Base-by-base conservation (phyloP, 306 rosid genomes). In the Castanospermum australe region DNA sequence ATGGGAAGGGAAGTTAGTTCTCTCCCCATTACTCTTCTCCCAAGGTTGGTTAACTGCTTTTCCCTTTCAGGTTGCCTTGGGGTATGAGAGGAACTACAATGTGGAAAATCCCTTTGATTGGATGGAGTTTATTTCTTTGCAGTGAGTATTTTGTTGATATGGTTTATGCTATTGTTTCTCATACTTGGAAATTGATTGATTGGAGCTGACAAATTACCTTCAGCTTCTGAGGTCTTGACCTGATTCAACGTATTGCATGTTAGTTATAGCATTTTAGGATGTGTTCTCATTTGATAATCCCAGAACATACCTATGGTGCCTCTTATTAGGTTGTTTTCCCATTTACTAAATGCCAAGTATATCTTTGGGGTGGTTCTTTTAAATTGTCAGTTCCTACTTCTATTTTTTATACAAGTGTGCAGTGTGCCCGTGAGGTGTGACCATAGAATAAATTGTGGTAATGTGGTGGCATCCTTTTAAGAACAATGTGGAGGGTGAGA, bases 121-220 rank as follows among this genome's bases (percentile, higher is more conserved):
- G 94, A 94, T 94, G 98, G 97, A 94, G 84, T 92, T 92, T 59
- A 94, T 94, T 77, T 94, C 98, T 38, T 85, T 94, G 84, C 96
- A 90, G 98, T 94, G 84, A 90, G 97, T 89, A 79, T 69, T 75
- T 68, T 36, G 38, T 48, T 36, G 47, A 55, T 52, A 55, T 33
- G 11, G 25, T 47, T 72, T 25, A 36, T 63, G 28, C 62, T 41
- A 32, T n/a, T 71, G 18, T 32, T 63, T 59, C 36, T 51, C 32
- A 35, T 64, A 50, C 9, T 39, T 30, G 60, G 0, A 20, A 38
- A 20, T 50, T n/a, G 28, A 14, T 14, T 47, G 39, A 55, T 65
- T 55, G 18, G 41, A 67, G 25, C 3, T 13, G 24, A 56, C 30
- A 8, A 60, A 28, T 48, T 36, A 60, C 65, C 52, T 47, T 61